Conservation (phyloP, 177 flowering plant genomes). For the Vitis hybrid region DNA sequence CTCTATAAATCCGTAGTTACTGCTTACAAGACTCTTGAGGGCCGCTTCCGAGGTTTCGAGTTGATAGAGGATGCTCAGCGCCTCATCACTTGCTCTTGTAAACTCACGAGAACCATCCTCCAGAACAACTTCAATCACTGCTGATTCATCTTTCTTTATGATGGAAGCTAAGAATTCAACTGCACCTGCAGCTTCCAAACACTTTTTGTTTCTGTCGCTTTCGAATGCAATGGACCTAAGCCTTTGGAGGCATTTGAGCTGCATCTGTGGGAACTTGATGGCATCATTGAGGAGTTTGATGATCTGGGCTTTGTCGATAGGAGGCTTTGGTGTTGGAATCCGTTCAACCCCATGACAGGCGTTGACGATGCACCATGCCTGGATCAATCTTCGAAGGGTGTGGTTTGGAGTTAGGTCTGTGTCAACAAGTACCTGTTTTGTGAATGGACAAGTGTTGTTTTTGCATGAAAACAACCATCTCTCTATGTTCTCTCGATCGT, state of each 20-base stretch:
- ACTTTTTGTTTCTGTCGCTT: constrained; percentile 35
- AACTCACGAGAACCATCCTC: constrained; percentile 3
- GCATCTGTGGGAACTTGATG: constrained; percentile 16
- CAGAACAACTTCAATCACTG: not conserved
- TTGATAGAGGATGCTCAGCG: constrained; percentile 31
- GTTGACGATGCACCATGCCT: constrained; percentile 79
- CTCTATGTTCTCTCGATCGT: constrained; percentile 75
- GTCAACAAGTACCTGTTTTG: constrained; percentile 47
- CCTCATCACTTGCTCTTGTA: constrained; percentile 30
- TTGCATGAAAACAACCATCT: constrained; percentile 63
- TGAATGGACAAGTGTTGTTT: constrained; percentile 67
- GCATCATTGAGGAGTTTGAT: constrained; percentile 47
- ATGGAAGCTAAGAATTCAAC: constrained; percentile 50
- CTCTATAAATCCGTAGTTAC: constrained; percentile 26
- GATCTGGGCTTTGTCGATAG: constrained; percentile 42
- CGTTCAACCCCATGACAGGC: constrained; percentile 52
- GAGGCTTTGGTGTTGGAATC: constrained; percentile 65
- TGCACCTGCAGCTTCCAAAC: constrained; percentile 52
- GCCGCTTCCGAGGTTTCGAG: constrained; percentile 31
- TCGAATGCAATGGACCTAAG: constrained; percentile 39
- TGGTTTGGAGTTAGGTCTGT: constrained; percentile 73
- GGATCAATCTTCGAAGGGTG: constrained; percentile 81
- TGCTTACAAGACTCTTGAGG: constrained; percentile 25
- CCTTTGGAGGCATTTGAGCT: constrained; percentile 30
- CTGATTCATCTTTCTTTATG: constrained; percentile 16